phyloP scores from a whole-genome alignment of 129 eudicot species.

The Artemisia argyi region DNA sequence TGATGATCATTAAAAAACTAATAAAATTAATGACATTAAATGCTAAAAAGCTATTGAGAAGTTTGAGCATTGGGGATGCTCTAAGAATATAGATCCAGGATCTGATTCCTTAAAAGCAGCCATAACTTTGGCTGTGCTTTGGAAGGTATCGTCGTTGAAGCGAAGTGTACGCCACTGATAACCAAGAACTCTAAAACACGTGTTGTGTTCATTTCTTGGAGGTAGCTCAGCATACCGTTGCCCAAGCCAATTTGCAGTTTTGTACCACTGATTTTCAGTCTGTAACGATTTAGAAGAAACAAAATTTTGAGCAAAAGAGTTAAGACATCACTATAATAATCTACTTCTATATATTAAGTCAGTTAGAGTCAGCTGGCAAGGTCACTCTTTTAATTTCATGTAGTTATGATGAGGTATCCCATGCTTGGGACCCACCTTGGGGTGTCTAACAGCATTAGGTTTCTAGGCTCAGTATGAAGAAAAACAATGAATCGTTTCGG shows the following conservation, averaged over 20 bases:
- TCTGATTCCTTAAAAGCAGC: constrained; percentile 62
- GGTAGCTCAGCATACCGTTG: constrained; percentile 45
- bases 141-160: constrained; percentile 77
- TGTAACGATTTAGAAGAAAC: constrained; percentile 30
- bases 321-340: neutral
- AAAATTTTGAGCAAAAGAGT: neutral
- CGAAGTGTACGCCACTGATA: constrained; percentile 91
- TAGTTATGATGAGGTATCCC: neutral
- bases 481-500: too few species aligned
- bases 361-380: neutral
- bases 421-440: neutral
- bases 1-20: too few species aligned
- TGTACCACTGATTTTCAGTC: constrained; percentile 56
- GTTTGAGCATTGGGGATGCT: too few species aligned
- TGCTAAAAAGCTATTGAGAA: too few species aligned
- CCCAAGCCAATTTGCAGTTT: constrained; percentile 73
- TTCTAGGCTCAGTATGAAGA: too few species aligned
- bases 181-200: constrained; percentile 53
- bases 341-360: neutral
- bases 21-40: too few species aligned
- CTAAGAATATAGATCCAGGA: constrained; percentile 63
- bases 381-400: neutral
- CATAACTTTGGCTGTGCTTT: constrained; percentile 87
- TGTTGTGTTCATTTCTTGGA: constrained; percentile 37
- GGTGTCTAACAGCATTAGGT: neutral